These are phyloP conservation scores for Termitomyces bulborhizus DNA, from an alignment of 768 basidiomycete genomes.

Conservation along the genomic window DNA sequence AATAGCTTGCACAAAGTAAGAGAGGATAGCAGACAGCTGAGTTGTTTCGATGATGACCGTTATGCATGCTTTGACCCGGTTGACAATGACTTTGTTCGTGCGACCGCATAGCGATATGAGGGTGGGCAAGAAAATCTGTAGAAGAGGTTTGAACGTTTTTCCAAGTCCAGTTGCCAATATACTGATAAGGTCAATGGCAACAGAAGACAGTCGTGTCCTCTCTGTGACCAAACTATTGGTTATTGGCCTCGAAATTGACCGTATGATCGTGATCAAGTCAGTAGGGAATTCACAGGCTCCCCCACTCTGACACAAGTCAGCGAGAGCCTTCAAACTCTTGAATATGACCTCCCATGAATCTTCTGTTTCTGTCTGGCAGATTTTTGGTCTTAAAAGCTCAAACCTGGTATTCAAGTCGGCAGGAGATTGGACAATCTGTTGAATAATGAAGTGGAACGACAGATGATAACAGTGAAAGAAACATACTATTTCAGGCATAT, in stretches of 20 bases:
- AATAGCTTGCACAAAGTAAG: constrained; percentile 50
- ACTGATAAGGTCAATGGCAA: constrained; percentile 11
- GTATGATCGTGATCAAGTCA: constrained; percentile 12
- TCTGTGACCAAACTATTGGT: constrained; percentile 14
- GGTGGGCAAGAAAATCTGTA: constrained; percentile 61
- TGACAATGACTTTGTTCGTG: constrained; percentile 73
- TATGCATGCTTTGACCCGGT: constrained; percentile 58
- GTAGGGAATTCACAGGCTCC: constrained; percentile 14
- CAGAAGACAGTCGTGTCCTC: constrained; percentile 14
- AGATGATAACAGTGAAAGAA: not conserved
- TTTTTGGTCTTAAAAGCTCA: constrained; percentile 5
- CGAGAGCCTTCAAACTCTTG: constrained; percentile 7
- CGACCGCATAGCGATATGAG: constrained; percentile 64
- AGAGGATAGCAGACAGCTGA: constrained; percentile 57
- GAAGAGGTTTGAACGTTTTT: constrained; percentile 56
- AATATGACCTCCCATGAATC: constrained; percentile 15
- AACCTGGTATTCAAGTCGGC: constrained; percentile 7
- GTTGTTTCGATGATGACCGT: constrained; percentile 58
- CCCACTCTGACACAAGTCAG: constrained; percentile 9
- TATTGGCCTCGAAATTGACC: constrained; percentile 13
- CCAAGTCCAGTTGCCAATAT: constrained; percentile 56
- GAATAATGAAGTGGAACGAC: not conserved
- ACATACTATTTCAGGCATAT: constrained; percentile 5
- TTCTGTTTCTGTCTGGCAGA: constrained; percentile 14
- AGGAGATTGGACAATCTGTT: constrained; percentile 7